Conservation (phyloP, 2,329 filamentous ascomycete genomes). For the Fusarium hainanense region DNA sequence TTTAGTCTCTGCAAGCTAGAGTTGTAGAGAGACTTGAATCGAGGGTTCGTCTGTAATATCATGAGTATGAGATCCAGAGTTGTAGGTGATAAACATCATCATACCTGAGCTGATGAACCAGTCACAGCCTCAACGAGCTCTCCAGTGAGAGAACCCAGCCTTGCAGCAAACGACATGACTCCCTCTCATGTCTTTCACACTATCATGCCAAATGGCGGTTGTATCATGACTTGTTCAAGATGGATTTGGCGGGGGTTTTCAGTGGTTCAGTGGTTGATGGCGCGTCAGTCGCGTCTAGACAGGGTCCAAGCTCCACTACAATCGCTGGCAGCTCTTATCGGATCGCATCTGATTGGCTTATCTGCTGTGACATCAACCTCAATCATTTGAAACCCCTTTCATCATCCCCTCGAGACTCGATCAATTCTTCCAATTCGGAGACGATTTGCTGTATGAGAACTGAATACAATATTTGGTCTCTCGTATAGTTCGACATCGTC, state of each 20-base stretch:
- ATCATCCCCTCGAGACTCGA: constrained; percentile 15
- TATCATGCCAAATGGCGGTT: constrained; percentile 20
- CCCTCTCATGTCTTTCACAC: constrained; percentile 29
- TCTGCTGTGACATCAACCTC: constrained; percentile 39
- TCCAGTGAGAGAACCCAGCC: constrained; percentile 72
- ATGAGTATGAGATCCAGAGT: constrained; percentile 15
- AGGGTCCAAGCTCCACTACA: constrained; percentile 27
- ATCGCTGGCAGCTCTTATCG: constrained; percentile 1
- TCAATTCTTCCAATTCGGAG: constrained; percentile 7
- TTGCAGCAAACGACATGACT: constrained; percentile 76
- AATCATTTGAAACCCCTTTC: constrained; percentile 38
- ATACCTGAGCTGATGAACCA: constrained; percentile 64
- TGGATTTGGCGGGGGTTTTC: constrained; percentile 25
- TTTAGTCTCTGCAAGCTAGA: constrained; percentile 63
- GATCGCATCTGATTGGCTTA: constrained; percentile 33
- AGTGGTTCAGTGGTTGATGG: constrained; percentile 25
- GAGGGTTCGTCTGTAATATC: constrained; percentile 44
- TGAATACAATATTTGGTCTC: neutral
- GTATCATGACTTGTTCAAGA: constrained; percentile 31
- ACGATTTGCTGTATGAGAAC: neutral
- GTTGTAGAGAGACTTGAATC: constrained; percentile 61
- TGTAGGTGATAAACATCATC: neutral
- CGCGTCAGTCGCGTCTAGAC: constrained; percentile 43
- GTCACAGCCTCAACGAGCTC: constrained; percentile 76
- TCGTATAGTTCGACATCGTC: neutral